Conservation (phyloP, 2,329 filamentous ascomycete genomes). For the Colletotrichum sp. region DNA sequence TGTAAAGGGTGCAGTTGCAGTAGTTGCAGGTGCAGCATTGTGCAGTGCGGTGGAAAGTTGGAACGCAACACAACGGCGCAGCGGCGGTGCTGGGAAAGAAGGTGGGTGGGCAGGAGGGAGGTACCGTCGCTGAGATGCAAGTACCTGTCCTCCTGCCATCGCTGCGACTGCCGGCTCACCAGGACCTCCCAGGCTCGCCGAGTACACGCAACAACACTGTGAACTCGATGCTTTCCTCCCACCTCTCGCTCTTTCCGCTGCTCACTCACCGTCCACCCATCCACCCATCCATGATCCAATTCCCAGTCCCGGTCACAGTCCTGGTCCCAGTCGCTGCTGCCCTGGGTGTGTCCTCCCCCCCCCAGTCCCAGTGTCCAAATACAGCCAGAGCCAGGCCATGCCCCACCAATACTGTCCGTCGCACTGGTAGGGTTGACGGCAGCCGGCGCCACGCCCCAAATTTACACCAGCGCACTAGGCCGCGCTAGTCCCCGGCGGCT, state of each 20-base stretch:
- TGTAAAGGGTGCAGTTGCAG: not conserved
- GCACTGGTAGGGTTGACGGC: conserved; percentile 19
- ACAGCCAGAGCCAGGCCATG: not conserved
- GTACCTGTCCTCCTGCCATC: not conserved
- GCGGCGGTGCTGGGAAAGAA: not conserved
- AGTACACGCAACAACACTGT: conserved; percentile 1
- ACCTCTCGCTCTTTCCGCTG: not conserved
- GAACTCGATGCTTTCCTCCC: not conserved
- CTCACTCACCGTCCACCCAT: not conserved
- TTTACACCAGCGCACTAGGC: conserved; percentile 12
- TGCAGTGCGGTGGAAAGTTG: not conserved
- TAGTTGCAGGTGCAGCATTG: not conserved
- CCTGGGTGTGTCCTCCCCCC: not conserved
- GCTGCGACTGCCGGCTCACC: not conserved
- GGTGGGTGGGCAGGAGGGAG: not conserved
- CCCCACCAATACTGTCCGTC: conserved; percentile 11
- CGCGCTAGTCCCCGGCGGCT: conserved; percentile 10
- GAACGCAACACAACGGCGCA: not conserved
- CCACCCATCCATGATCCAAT: not conserved
- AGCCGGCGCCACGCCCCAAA: conserved; percentile 22
- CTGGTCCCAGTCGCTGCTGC: not conserved
- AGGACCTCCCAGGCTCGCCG: not conserved
- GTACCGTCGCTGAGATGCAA: not conserved
- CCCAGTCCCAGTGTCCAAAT: not conserved
- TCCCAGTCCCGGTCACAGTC: not conserved